These are phyloP conservation scores for Tolypocladium tundrense DNA, from an alignment of 2,329 filamentous ascomycete genomes.

Conservation along the genomic window DNA sequence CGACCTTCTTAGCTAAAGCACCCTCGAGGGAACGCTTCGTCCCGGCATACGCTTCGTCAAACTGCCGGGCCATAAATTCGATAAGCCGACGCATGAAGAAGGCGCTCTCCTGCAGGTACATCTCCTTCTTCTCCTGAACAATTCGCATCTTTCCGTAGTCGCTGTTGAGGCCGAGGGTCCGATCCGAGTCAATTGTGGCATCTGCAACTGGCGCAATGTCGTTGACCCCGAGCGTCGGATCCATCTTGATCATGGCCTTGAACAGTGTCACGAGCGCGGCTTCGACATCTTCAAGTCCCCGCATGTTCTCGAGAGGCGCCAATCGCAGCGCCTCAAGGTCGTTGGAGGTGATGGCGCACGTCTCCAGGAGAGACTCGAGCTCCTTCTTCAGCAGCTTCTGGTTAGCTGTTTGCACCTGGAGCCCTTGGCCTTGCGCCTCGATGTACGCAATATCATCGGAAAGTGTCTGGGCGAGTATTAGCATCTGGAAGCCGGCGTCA, in stretches of 20 bases:
- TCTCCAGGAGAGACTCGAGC: conserved; percentile 78
- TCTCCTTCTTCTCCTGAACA: conserved; percentile 86
- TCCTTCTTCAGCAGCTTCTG: conserved; percentile 90
- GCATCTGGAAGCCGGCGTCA: not conserved
- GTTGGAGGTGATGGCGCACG: conserved; percentile 76
- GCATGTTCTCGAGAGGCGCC: conserved; percentile 60
- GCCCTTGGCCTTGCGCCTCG: conserved; percentile 89
- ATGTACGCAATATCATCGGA: conserved; percentile 96
- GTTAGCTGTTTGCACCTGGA: conserved; percentile 95
- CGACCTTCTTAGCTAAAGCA: conserved; percentile 55
- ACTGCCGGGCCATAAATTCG: conserved; percentile 73
- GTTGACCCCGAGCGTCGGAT: conserved; percentile 59
- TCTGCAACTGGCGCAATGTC: conserved; percentile 39
- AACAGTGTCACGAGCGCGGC: conserved; percentile 69
- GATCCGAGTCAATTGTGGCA: conserved; percentile 29
- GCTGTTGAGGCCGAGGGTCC: conserved; percentile 47
- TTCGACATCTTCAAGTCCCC: conserved; percentile 71
- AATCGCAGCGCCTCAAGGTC: conserved; percentile 60
- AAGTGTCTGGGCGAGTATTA: conserved; percentile 51
- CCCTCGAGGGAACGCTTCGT: conserved; percentile 55
- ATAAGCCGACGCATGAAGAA: conserved; percentile 71
- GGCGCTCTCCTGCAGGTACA: conserved; percentile 67
- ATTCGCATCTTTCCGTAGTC: conserved; percentile 87
- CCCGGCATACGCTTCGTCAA: conserved; percentile 63
- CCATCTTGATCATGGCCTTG: conserved; percentile 88